Base-by-base conservation (phyloP, 129 eudicot species). In the Centrapalus pauciflorus region DNA sequence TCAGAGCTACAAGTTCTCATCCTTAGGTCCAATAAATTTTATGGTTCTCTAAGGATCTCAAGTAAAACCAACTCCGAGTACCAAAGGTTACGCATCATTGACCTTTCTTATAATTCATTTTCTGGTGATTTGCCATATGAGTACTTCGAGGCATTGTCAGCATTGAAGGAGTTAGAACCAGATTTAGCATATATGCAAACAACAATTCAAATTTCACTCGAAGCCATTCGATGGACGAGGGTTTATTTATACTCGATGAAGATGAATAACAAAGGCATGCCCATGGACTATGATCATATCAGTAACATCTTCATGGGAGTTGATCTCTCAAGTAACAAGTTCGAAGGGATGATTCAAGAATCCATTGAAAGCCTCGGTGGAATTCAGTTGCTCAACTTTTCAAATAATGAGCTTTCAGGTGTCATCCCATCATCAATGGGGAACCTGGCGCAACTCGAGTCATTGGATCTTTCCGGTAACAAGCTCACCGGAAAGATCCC, bases 271-370 rank as follows among this genome's bases (percentile, higher is more conserved):
- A 77, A 70, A 55, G 61, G 77, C 4, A 24, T 28, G 17, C 28
- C 52, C 11, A 61, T 0, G 10, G 20, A 55, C 7, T 50, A 6
- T n/a, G 1, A 1, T 6, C 12, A 4, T 7, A 51, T 77, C 12
- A 11, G 17, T 1, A 55, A 12, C 20, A 55, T 55, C 14, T 48
- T 81, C 20, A 14, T 40, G 5, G 16, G 21, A 0, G 33, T 81
- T 14, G 82, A 81, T 35, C 37, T 82, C 8, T 82, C 83, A 4
- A 23, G 61, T 29, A 82, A 82, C 68, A 40, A 28, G 0, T 82
- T 82, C 41, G 23, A 13, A 4, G 80, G 82, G 1, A 23, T 13
- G 0, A 67, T 77, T 9, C 82, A 79, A 23, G 57, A 40, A 21
- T 28, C 66, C 1, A 23, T 79, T 4, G 21, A 49, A 3, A 52